Percentiles rank a stretch among this genome's conserved stretches.
Evolutionary conservation across 1,284 basidiomycete species (phyloP).

Genomic region (Termitomyces sp.): DNA sequence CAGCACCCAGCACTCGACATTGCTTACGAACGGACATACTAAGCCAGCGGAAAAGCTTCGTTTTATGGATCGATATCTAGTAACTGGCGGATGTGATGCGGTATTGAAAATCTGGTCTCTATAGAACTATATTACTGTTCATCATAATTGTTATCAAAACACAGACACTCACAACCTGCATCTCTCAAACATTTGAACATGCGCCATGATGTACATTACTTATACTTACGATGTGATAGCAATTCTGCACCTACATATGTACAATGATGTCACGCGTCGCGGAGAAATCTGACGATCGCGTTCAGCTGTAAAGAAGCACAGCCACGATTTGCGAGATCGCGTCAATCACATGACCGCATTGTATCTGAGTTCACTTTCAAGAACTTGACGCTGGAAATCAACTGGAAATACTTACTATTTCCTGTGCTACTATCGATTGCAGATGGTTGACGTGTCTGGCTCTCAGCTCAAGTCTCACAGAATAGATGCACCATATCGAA

Average conservation of each 20-base stretch:
- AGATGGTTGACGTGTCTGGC: not conserved
- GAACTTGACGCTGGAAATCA: too few species aligned
- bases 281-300: not conserved
- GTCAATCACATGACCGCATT: conserved; percentile 8
- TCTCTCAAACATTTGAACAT: not conserved
- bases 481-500: not conserved
- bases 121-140: conserved; percentile 33
- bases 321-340: conserved; percentile 7
- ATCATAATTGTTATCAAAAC: conserved; percentile 10
- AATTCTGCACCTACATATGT: not conserved
- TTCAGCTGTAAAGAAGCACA: too few species aligned
- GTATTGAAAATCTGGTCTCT: conserved; percentile 94
- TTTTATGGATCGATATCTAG: conserved; percentile 96
- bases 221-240: not conserved
- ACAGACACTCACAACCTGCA: conserved; percentile 1
- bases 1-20: conserved; percentile 80
- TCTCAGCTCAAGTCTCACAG: not conserved
- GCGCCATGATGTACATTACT: not conserved
- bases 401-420: too few species aligned
- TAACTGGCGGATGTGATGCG: conserved; percentile 86
- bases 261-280: not conserved
- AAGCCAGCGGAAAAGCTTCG: conserved; percentile 86
- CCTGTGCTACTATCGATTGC: not conserved
- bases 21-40: conserved; percentile 88
- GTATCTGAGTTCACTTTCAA: too few species aligned